A percentile compares a stretch with the other conserved stretches of the same genome.
phyloP scores from a whole-genome alignment of 768 basidiomycete genomes.

The Antrodiella citrinella region DNA sequence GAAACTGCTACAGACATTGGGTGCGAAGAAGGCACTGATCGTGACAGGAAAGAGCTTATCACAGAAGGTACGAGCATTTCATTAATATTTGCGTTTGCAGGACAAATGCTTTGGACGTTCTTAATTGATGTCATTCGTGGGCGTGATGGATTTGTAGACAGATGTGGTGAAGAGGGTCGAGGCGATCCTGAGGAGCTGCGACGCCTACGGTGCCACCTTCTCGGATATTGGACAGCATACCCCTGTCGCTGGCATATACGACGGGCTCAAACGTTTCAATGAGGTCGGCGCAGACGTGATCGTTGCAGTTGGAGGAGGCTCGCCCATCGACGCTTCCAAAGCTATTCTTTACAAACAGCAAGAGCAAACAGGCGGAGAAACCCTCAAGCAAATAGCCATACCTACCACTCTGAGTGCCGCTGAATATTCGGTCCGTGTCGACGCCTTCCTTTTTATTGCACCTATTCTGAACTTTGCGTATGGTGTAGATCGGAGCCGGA shows the following conservation, averaged over 20 bases:
- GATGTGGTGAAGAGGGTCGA: conserved; percentile 51
- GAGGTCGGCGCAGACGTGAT: conserved; percentile 57
- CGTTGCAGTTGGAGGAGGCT: conserved; percentile 72
- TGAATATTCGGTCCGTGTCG: conserved; percentile 54
- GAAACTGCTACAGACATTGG: conserved; percentile 44
- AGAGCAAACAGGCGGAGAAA: conserved; percentile 43
- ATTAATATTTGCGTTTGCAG: too few relatives aligned
- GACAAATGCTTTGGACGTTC: background rate
- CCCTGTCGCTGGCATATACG: conserved; percentile 57
- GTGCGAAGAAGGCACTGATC: conserved; percentile 56
- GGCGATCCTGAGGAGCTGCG: conserved; percentile 42
- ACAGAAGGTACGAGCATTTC: conserved; percentile 39
- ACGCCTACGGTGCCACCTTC: conserved; percentile 63
- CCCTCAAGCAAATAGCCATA: conserved; percentile 63
- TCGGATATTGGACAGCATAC: conserved; percentile 67
- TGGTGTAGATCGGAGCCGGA: conserved; percentile 57
- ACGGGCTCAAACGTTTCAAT: conserved; percentile 47
- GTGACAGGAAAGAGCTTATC: conserved; percentile 66
- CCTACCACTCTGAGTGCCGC: conserved; percentile 79
- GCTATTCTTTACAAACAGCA: conserved; percentile 59
- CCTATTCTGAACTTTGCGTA: conserved; percentile 1
- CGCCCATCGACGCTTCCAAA: conserved; percentile 73
- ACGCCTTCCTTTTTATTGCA: background rate
- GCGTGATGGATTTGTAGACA: too few relatives aligned
- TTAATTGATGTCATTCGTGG: background rate